These are phyloP conservation scores for Paramecium octaurelia DNA, from an alignment of 73 alveolate genomes.

Conservation along the genomic window DNA sequence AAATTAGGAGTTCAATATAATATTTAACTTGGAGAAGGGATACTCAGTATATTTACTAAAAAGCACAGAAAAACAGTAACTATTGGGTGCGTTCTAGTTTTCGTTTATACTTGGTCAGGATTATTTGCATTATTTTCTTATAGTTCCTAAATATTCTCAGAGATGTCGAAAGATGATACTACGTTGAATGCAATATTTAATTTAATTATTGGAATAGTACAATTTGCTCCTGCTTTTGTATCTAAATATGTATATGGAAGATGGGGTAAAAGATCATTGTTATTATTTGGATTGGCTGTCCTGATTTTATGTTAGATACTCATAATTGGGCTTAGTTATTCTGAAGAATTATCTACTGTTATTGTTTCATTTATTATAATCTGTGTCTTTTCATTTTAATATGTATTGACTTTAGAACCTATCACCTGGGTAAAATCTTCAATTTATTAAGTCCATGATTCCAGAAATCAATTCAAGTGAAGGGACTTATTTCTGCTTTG, in stretches of 20 bases:
- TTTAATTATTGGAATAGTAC: neutral
- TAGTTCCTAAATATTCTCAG: neutral
- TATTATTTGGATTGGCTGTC: neutral
- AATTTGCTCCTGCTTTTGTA: neutral
- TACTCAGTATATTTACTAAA: neutral
- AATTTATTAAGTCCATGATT: neutral
- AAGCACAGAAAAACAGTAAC: neutral
- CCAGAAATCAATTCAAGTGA: slow-evolving; percentile 7
- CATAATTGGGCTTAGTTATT: neutral
- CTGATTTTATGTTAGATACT: neutral
- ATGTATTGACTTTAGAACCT: neutral
- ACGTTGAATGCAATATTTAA: neutral
- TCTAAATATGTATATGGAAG: neutral
- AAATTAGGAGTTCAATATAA: neutral
- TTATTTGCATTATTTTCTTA: neutral
- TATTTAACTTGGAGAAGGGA: neutral
- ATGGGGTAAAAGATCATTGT: neutral
- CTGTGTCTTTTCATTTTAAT: neutral
- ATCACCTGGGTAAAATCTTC: neutral
- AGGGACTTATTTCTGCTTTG: slow-evolving; percentile 11
- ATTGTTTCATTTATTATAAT: neutral
- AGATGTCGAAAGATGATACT: neutral
- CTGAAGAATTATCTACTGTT: neutral
- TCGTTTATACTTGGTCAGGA: neutral
- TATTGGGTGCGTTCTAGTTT: neutral